These are phyloP conservation scores for Termitomyces sp. DNA, from an alignment of 768 basidiomycete species.

Conservation along the genomic window DNA sequence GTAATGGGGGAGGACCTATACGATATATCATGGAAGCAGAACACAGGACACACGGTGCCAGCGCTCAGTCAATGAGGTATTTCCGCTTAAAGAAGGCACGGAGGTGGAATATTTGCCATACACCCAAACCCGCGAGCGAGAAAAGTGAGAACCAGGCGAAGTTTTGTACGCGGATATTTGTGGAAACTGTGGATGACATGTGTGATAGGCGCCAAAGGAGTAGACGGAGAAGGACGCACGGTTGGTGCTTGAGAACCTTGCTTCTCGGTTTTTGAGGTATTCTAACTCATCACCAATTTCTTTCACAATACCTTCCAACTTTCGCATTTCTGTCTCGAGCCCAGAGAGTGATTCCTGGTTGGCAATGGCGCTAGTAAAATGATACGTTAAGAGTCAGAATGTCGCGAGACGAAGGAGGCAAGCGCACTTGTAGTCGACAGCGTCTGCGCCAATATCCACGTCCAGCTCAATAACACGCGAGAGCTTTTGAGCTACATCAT, in stretches of 20 bases:
- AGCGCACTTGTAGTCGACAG: conserved; percentile 94
- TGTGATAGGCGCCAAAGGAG: not conserved
- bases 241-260: conserved; percentile 84
- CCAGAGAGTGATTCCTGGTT: conserved; percentile 96
- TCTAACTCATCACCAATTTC: conserved; percentile 93
- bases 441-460: conserved; percentile 96
- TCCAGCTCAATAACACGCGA: conserved; percentile 84
- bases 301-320: conserved; percentile 90
- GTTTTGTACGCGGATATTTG: conserved; percentile 84
- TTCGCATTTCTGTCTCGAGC: conserved; percentile 97
- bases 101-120: conserved; percentile 94
- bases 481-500: conserved; percentile 43
- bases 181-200: conserved; percentile 60
- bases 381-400: not conserved
- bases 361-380: conserved; percentile 77
- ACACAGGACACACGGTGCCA: not conserved
- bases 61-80: conserved; percentile 76
- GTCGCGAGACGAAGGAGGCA: not conserved
- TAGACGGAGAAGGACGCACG: conserved; percentile 43
- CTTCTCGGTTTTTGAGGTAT: conserved; percentile 89
- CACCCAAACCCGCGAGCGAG: conserved; percentile 73
- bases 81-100: conserved; percentile 95
- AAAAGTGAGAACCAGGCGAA: conserved; percentile 89
- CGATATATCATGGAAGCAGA: not conserved
- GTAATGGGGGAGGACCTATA: not conserved